phyloP scores from a whole-genome alignment of 2,329 filamentous ascomycete genomes.

The Aspergillus thermomutatus region DNA sequence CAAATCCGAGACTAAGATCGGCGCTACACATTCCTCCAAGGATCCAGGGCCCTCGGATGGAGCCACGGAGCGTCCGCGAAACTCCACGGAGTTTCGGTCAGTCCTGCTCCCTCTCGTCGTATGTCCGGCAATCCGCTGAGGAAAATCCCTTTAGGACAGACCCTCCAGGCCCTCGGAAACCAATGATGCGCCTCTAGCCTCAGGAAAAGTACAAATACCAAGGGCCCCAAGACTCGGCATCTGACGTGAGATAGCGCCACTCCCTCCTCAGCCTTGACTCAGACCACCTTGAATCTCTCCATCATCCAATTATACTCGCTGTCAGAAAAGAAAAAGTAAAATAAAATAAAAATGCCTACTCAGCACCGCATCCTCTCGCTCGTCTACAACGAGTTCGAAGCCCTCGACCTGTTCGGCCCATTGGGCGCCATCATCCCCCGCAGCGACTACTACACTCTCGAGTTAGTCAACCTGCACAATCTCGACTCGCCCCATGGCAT shows the following conservation, averaged over 20 bases:
- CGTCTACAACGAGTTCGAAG: slow-evolving; percentile 43
- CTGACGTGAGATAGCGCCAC: not conserved
- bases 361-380: slow-evolving; percentile 11
- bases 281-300: not conserved
- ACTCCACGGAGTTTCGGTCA: not conserved
- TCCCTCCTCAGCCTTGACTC: not conserved
- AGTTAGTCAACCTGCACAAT: slow-evolving; percentile 28
- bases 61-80: not conserved
- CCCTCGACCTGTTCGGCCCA: slow-evolving; percentile 45
- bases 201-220: not conserved
- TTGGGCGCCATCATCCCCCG: slow-evolving; percentile 39
- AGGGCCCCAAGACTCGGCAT: not conserved
- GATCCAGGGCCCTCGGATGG: too few species aligned
- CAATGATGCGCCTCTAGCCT: not conserved
- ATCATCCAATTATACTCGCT: not conserved
- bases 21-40: too few species aligned
- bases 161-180: not conserved
- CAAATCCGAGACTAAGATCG: too few species aligned
- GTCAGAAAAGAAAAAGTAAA: not conserved
- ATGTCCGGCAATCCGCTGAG: not conserved
- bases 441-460: slow-evolving; percentile 20
- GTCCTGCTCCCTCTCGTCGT: not conserved
- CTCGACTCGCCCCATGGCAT: slow-evolving; percentile 29
- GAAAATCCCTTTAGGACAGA: not conserved
- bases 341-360: not conserved